Evolutionary conservation across 2,329 filamentous ascomycete species (phyloP).

Genomic region (Fusarium musae): DNA sequence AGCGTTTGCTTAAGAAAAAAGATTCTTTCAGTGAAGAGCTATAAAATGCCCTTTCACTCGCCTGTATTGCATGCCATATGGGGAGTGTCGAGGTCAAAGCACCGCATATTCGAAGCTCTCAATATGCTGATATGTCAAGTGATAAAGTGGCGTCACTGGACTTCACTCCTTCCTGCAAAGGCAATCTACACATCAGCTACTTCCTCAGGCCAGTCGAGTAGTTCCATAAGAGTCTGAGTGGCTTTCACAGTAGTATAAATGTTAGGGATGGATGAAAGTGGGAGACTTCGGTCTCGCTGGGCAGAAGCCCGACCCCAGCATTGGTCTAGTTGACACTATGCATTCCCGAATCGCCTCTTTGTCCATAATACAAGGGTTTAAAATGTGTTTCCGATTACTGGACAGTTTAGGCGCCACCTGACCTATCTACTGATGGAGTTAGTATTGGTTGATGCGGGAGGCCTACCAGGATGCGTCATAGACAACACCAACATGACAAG

Average conservation of each 20-base stretch:
- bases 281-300: neutral
- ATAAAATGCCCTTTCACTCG: too few relatives aligned
- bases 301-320: neutral
- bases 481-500: neutral
- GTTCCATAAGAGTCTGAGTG: too few relatives aligned
- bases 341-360: rapidly evolving
- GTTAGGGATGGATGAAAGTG: neutral
- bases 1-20: rapidly evolving
- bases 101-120: too few relatives aligned
- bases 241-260: neutral
- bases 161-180: rapidly evolving
- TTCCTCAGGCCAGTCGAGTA: rapidly evolving
- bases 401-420: neutral
- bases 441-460: neutral
- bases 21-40: too few relatives aligned
- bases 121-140: neutral
- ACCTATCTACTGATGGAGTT: neutral
- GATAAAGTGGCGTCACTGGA: neutral
- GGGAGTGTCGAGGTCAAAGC: neutral
- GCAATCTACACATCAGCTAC: rapidly evolving
- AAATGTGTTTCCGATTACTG: rapidly evolving
- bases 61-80: too few relatives aligned
- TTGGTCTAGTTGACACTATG: too few relatives aligned
- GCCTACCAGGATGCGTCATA: neutral
- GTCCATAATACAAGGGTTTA: rapidly evolving